phyloP scores from a whole-genome alignment of 371 early-diverging fungal species.

The Dichotomocladium elegans region DNA sequence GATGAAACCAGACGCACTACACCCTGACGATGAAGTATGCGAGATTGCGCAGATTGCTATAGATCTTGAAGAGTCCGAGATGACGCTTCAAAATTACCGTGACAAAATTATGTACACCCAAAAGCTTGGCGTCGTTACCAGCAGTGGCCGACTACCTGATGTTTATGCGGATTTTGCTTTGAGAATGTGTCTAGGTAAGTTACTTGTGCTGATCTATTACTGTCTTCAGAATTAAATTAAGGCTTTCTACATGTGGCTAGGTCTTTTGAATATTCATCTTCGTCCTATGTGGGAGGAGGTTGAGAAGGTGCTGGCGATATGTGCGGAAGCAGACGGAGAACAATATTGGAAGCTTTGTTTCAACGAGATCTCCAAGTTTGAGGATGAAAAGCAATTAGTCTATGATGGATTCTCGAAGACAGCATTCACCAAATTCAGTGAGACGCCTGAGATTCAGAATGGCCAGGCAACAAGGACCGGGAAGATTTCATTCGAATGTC shows the following conservation, averaged over 20 bases:
- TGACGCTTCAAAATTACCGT: conserved; percentile 63
- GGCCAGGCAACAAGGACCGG: conserved; percentile 47
- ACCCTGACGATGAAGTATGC: conserved; percentile 28
- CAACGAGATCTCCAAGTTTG: conserved; percentile 52
- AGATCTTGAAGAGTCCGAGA: conserved; percentile 60
- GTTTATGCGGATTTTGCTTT: conserved; percentile 61
- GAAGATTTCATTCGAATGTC: conserved; percentile 55
- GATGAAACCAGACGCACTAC: conserved; percentile 40
- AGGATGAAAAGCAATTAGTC: conserved; percentile 52
- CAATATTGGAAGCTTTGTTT: conserved; percentile 64
- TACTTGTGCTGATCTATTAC: neutral
- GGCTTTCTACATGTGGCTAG: conserved; percentile 16
- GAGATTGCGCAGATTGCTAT: conserved; percentile 51
- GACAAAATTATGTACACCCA: conserved; percentile 78
- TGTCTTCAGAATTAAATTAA: neutral
- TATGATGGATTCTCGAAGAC: conserved; percentile 50
- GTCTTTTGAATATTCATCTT: conserved; percentile 71
- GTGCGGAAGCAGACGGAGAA: conserved; percentile 49
- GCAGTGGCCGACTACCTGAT: conserved; percentile 57
- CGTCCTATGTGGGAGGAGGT: conserved; percentile 84
- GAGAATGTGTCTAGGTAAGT: conserved; percentile 57
- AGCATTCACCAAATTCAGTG: conserved; percentile 19
- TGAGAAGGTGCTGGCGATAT: conserved; percentile 50
- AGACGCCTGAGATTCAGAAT: conserved; percentile 11
- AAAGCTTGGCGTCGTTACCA: conserved; percentile 55